Evolutionary conservation across 306 rosid species (phyloP).

Genomic region (Luffa aegyptiaca): DNA sequence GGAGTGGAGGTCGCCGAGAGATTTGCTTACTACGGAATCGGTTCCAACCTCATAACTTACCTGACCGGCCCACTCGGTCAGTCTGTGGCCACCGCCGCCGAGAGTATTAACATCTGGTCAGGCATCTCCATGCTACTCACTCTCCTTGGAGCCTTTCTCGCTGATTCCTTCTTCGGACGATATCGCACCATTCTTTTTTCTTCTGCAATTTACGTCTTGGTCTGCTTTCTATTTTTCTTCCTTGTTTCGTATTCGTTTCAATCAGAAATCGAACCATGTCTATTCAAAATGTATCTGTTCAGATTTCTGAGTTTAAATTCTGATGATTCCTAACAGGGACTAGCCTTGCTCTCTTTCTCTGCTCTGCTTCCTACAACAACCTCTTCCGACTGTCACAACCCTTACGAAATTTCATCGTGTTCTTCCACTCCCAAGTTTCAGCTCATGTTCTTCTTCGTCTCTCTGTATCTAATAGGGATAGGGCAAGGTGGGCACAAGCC

Average conservation of each 20-base stretch:
- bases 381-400: background rate
- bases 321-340: background rate
- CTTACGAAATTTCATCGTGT: no score
- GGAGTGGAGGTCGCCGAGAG: slow-evolving; percentile 42
- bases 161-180: slow-evolving; percentile 32
- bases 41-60: slow-evolving; percentile 22
- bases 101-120: slow-evolving; percentile 23
- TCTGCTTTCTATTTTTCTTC: slow-evolving; percentile 5
- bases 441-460: slow-evolving; percentile 35
- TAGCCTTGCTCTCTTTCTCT: slow-evolving; percentile 32
- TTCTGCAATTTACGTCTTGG: slow-evolving; percentile 29
- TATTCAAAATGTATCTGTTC: no score
- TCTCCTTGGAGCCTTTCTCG: slow-evolving; percentile 30
- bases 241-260: background rate
- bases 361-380: slow-evolving; percentile 30
- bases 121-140: slow-evolving; percentile 26
- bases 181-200: slow-evolving; percentile 26
- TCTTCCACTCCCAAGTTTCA: slow-evolving; percentile 17
- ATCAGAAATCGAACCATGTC: no score
- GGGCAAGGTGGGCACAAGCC: slow-evolving; percentile 79
- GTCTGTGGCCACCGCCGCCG: slow-evolving; percentile 27
- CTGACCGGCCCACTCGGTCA: slow-evolving; percentile 27
- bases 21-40: slow-evolving; percentile 28
- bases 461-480: slow-evolving; percentile 48
- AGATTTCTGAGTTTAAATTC: background rate